Conservation (phyloP, 345 rosid species). For the Toxicodendron radicans region DNA sequence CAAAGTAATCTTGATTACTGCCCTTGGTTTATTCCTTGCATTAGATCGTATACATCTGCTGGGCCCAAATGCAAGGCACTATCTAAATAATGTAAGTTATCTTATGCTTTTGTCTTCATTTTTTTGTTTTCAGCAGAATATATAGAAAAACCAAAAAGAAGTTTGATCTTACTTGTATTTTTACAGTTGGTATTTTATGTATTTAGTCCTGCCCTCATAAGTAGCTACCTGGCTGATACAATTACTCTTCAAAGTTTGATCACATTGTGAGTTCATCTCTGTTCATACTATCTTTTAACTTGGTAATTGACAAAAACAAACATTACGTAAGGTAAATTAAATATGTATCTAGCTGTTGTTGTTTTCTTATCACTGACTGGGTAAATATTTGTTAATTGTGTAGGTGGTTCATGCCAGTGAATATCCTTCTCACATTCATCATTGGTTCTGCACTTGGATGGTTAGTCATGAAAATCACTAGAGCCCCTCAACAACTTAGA, state of each 20-base stretch:
- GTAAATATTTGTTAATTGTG: neutral
- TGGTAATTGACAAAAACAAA: neutral
- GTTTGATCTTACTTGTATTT: neutral
- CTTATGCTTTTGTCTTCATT: neutral
- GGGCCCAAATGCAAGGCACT: constrained; percentile 22
- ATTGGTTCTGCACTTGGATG: constrained; percentile 28
- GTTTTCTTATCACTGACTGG: no score
- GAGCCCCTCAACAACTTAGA: constrained; percentile 25
- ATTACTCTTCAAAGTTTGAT: constrained; percentile 21
- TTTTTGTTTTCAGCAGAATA: no score
- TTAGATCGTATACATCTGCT: constrained; percentile 26
- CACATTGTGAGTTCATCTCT: constrained; percentile 32
- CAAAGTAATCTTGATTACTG: constrained; percentile 36
- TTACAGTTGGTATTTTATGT: constrained; percentile 35
- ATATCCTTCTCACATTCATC: constrained; percentile 26
- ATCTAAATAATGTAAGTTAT: constrained; percentile 27
- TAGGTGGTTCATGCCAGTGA: constrained; percentile 39
- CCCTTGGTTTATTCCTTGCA: constrained; percentile 32
- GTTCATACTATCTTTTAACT: neutral
- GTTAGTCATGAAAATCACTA: constrained; percentile 26
- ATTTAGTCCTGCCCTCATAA: constrained; percentile 32
- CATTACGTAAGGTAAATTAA: no score
- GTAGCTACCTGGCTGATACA: constrained; percentile 31
- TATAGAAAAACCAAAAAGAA: no score
- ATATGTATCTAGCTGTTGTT: no score